Percentiles rank a stretch among this genome's conserved stretches.
These are phyloP conservation scores for Trichosporon sp. DNA, from an alignment of 1,284 basidiomycete species.

Conservation along the genomic window DNA sequence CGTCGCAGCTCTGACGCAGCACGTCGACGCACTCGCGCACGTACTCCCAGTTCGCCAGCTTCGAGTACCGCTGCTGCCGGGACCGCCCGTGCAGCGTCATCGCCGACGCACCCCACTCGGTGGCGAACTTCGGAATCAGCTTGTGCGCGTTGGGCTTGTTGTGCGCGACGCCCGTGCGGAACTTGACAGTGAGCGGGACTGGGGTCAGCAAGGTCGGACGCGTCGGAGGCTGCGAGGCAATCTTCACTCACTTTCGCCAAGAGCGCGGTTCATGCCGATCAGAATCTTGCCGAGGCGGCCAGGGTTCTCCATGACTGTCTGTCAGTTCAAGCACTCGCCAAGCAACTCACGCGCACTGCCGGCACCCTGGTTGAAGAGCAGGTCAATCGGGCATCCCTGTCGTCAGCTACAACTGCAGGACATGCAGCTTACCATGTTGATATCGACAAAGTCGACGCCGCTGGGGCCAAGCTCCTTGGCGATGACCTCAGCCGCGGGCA, in stretches of 20 bases:
- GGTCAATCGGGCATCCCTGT: conserved; percentile 95
- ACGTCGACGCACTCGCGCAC: conserved; percentile 79
- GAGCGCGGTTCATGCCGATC: conserved; percentile 83
- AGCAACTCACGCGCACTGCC: conserved; percentile 65
- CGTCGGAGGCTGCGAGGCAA: not conserved
- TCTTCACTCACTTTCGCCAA: conserved; percentile 62
- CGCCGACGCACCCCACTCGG: conserved; percentile 72
- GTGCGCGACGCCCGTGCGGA: conserved; percentile 86
- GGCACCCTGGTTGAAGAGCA: conserved; percentile 87
- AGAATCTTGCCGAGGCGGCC: conserved; percentile 80
- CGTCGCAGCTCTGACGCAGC: conserved; percentile 70
- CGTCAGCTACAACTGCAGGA: not conserved
- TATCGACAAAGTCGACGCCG: conserved; percentile 81
- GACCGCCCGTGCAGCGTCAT: conserved; percentile 93
- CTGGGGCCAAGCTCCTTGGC: conserved; percentile 59
- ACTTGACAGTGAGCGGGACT: conserved; percentile 89
- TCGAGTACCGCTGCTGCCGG: conserved; percentile 82
- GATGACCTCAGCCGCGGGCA: conserved; percentile 79
- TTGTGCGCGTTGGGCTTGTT: conserved; percentile 82
- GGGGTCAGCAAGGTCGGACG: conserved; percentile 5
- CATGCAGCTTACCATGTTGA: conserved; percentile 58
- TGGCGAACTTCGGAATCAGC: conserved; percentile 75
- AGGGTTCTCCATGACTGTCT: conserved; percentile 72
- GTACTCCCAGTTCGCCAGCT: conserved; percentile 81
- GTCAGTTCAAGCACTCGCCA: conserved; percentile 5